phyloP scores from a whole-genome alignment of 2,329 filamentous ascomycete species.

The Exophiala lecanii-corni region DNA sequence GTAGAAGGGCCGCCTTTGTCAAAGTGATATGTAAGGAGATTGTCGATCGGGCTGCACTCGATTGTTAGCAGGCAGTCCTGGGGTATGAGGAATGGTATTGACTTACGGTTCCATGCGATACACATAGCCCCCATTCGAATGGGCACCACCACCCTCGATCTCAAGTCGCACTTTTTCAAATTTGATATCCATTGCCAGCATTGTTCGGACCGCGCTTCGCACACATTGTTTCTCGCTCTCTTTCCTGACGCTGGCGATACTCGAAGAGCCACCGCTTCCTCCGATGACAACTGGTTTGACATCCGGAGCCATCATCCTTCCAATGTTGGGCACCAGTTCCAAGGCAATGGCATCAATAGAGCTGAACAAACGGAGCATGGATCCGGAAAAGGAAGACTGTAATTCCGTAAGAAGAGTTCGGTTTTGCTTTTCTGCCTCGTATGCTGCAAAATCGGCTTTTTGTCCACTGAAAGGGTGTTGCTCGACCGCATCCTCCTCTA shows the following conservation, averaged over 20 bases:
- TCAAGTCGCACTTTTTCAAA: conserved; percentile 81
- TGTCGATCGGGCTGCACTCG: conserved; percentile 60
- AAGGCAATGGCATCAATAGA: conserved; percentile 71
- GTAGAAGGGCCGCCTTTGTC: conserved; percentile 45
- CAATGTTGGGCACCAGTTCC: conserved; percentile 76
- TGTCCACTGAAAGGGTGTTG: conserved; percentile 74
- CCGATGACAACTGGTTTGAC: conserved; percentile 85
- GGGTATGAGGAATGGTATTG: background rate
- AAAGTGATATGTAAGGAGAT: conserved; percentile 69
- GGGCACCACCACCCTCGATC: conserved; percentile 50
- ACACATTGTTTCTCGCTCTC: conserved; percentile 81
- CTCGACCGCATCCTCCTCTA: conserved; percentile 40
- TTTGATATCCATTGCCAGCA: conserved; percentile 74
- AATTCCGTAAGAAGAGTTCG: conserved; percentile 67
- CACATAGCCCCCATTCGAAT: conserved; percentile 60
- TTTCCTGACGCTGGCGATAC: conserved; percentile 79
- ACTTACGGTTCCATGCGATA: conserved; percentile 94
- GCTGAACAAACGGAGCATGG: conserved; percentile 71
- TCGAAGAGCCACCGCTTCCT: conserved; percentile 59
- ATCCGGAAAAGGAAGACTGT: conserved; percentile 66
- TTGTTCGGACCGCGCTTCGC: conserved; percentile 69
- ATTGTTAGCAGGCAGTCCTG: conserved; percentile 28
- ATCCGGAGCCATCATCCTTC: conserved; percentile 75
- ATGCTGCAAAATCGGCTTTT: conserved; percentile 73
- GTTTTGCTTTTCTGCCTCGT: conserved; percentile 76